Conservation (phyloP, 768 basidiomycete species). For the Suillus americanus region DNA sequence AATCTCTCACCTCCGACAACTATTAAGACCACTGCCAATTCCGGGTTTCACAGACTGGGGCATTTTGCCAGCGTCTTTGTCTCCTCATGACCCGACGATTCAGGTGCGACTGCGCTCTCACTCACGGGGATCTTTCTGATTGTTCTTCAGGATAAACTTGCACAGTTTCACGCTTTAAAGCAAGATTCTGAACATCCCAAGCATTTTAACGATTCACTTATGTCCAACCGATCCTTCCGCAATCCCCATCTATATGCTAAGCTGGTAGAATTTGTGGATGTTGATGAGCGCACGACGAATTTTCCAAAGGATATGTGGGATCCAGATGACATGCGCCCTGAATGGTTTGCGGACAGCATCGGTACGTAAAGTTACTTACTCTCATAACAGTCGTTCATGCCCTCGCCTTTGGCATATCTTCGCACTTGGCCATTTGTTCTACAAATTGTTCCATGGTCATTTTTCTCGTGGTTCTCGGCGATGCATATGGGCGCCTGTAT, state of each 20-base stretch:
- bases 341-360: constrained; percentile 78
- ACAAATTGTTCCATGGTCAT: constrained; percentile 1
- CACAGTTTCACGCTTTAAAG: constrained; percentile 76
- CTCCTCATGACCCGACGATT: constrained; percentile 60
- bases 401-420: constrained; percentile 3
- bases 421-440: constrained; percentile 8
- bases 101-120: constrained; percentile 41
- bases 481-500: neutral
- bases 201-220: constrained; percentile 95
- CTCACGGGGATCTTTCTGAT: neutral
- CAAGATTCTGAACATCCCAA: constrained; percentile 58
- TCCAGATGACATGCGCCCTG: constrained; percentile 57
- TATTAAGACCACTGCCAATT: constrained; percentile 64
- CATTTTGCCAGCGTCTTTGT: constrained; percentile 58
- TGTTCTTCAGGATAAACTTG: constrained; percentile 66
- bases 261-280: constrained; percentile 91
- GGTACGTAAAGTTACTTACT: constrained; percentile 50
- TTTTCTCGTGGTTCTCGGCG: constrained; percentile 2
- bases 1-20: constrained; percentile 48
- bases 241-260: constrained; percentile 97
- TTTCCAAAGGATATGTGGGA: constrained; percentile 78
- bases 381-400: constrained; percentile 1
- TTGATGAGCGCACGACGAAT: constrained; percentile 85
- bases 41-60: constrained; percentile 73
- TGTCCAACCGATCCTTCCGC: constrained; percentile 89